Percentiles rank a stretch among this genome's conserved stretches.
These are phyloP conservation scores for Heritiera littoralis DNA, from an alignment of 345 rosid genomes.

Conservation along the genomic window DNA sequence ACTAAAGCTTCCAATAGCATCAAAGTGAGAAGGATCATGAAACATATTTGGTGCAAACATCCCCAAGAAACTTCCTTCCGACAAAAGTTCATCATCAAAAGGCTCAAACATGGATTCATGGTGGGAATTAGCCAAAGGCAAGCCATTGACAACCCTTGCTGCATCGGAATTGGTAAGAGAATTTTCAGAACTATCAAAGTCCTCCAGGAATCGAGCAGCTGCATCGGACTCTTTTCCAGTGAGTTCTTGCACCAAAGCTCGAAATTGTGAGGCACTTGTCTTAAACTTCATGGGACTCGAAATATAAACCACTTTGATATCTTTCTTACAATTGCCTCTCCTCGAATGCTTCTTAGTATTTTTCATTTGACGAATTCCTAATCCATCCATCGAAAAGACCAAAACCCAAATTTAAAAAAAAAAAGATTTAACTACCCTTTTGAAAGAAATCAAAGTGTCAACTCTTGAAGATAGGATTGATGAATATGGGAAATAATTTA, in stretches of 20 bases:
- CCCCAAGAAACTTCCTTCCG: slow-evolving; percentile 37
- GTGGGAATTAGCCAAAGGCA: neutral
- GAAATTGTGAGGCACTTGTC: slow-evolving; percentile 67
- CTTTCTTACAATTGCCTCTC: slow-evolving; percentile 27
- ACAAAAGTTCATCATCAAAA: slow-evolving; percentile 22
- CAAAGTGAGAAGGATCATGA: slow-evolving; percentile 32
- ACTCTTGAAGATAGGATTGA: neutral
- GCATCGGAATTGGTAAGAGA: slow-evolving; percentile 18
- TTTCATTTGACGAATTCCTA: slow-evolving; percentile 29
- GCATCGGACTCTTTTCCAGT: slow-evolving; percentile 82
- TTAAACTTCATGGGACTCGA: slow-evolving; percentile 76
- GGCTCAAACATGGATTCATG: slow-evolving; percentile 19
- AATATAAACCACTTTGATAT: slow-evolving; percentile 78
- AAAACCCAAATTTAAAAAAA: no score
- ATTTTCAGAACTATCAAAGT: neutral
- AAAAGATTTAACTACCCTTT: neutral
- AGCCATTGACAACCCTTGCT: slow-evolving; percentile 11
- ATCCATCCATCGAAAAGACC: slow-evolving; percentile 27
- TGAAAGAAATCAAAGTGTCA: neutral
- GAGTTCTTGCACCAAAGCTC: slow-evolving; percentile 83
- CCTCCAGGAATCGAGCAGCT: slow-evolving; percentile 33
- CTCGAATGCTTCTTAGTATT: neutral
- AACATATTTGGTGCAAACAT: slow-evolving; percentile 34
- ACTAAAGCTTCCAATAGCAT: slow-evolving; percentile 22
- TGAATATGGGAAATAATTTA: neutral